Conservation (phyloP, 257 asterid genomes). For the Ilex asprella region DNA sequence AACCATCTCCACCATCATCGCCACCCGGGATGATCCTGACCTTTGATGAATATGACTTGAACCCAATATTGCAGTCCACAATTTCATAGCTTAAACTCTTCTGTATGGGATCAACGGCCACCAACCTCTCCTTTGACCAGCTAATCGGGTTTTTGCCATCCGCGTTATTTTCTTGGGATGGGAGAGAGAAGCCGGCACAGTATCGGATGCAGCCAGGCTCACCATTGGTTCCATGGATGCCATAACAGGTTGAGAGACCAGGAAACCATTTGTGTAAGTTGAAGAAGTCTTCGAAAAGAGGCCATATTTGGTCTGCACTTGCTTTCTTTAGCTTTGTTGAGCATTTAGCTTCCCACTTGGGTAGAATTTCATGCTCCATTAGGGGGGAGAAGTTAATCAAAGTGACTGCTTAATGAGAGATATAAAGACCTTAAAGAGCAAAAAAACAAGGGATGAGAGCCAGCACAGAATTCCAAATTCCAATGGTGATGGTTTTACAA, state of each 20-base stretch:
- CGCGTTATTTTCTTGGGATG: constrained; percentile 1
- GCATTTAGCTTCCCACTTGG: no score
- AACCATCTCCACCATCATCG: background rate
- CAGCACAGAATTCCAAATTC: no score
- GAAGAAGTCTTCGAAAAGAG: constrained; percentile 48
- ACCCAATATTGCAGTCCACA: constrained; percentile 11
- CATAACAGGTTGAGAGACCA: constrained; percentile 49
- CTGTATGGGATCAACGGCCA: constrained; percentile 3
- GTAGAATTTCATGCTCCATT: no score
- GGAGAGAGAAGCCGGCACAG: constrained; percentile 49
- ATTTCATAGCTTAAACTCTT: constrained; percentile 12
- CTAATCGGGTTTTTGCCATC: constrained; percentile 7
- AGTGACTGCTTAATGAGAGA: no score
- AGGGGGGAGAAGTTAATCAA: no score
- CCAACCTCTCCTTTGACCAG: constrained; percentile 52
- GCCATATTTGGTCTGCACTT: constrained; percentile 52
- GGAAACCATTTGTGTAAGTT: constrained; percentile 68
- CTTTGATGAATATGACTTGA: background rate
- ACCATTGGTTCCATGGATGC: constrained; percentile 58
- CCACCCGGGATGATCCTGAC: background rate
- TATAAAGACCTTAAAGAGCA: no score
- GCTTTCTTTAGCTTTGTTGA: constrained; percentile 26
- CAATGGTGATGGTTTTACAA: no score
- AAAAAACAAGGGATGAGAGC: no score
- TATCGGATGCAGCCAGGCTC: constrained; percentile 61